phyloP scores from a whole-genome alignment of 495 filamentous ascomycete species.

The Penicillium desertorum region DNA sequence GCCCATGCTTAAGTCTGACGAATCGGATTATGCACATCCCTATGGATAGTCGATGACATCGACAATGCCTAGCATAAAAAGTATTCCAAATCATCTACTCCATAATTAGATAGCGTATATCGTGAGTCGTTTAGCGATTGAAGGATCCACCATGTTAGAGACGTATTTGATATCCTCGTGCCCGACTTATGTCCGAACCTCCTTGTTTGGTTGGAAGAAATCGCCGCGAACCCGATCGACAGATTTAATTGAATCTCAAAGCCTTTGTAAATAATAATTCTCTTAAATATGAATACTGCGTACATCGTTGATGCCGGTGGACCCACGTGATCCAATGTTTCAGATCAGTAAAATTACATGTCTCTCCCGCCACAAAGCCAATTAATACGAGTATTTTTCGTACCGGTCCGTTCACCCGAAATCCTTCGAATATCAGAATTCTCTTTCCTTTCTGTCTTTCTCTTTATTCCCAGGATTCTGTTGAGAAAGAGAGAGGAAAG shows the following conservation, averaged over 20 bases:
- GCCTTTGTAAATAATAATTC: background rate
- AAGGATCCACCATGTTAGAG: background rate
- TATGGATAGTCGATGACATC: background rate
- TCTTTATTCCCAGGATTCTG: background rate
- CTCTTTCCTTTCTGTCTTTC: background rate
- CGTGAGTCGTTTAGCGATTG: background rate
- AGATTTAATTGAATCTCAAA: background rate
- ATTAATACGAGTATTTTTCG: background rate
- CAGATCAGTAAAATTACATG: slow-evolving; percentile 2
- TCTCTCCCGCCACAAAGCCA: no score
- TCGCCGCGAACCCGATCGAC: background rate
- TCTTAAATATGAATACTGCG: no score
- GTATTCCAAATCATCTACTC: background rate
- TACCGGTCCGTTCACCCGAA: background rate
- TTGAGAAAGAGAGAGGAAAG: background rate
- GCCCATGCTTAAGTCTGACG: slow-evolving; percentile 1
- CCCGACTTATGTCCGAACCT: background rate
- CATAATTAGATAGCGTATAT: background rate
- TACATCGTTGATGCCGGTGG: slow-evolving; percentile 1
- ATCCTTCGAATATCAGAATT: background rate
- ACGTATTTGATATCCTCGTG: background rate
- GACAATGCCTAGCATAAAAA: background rate
- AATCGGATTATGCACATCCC: background rate
- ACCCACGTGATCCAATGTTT: slow-evolving; percentile 2
- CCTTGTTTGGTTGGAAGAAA: background rate